phyloP scores from a whole-genome alignment of 495 filamentous ascomycete species.

The Letharia columbiana region DNA sequence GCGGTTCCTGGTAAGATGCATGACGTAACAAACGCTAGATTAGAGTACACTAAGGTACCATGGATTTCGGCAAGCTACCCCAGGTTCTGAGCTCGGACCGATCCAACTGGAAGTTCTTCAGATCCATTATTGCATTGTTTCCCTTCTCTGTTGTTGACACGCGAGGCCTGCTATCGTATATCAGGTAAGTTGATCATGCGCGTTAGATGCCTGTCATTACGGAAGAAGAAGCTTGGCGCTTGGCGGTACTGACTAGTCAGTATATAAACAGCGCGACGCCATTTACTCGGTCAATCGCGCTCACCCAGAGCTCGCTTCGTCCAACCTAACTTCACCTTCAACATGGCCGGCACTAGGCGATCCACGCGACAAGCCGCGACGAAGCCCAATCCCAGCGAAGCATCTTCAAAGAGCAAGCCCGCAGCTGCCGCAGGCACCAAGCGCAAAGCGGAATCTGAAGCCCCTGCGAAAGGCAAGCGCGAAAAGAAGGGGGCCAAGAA shows the following conservation, averaged over 20 bases:
- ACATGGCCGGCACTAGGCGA: constrained; percentile 22
- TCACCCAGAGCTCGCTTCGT: background rate
- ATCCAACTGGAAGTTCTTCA: background rate
- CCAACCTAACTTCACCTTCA: background rate
- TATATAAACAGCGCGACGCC: background rate
- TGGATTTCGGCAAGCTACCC: background rate
- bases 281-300: constrained; percentile 1
- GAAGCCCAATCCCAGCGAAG: constrained; percentile 16
- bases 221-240: background rate
- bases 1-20: background rate
- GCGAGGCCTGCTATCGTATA: background rate
- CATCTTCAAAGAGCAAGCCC: constrained; percentile 19
- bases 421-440: constrained; percentile 21
- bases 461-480: constrained; percentile 22
- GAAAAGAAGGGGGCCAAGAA: constrained; percentile 23
- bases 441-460: constrained; percentile 22
- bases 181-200: background rate
- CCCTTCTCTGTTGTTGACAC: background rate
- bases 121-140: background rate
- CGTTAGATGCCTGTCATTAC: background rate
- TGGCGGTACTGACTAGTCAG: background rate
- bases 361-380: constrained; percentile 26
- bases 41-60: background rate
- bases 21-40: background rate
- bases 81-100: constrained; percentile 1